Percentiles rank a stretch among this genome's conserved stretches.
phyloP scores from a whole-genome alignment of 345 rosid genomes.

The Euphorbia tirucalli region DNA sequence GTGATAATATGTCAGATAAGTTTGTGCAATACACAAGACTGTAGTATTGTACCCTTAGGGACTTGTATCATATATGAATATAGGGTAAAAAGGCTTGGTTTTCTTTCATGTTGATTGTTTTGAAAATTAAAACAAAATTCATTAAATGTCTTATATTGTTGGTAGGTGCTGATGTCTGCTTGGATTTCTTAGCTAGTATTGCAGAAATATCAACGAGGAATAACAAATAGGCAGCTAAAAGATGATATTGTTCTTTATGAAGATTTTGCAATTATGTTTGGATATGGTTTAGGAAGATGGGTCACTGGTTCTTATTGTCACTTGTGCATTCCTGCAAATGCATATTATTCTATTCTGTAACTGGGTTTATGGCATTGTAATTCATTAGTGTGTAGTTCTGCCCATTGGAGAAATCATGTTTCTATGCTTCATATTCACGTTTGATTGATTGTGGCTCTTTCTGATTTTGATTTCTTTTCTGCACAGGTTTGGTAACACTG shows the following conservation, averaged over 20 bases:
- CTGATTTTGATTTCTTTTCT: constrained; percentile 14
- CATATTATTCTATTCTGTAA: background rate
- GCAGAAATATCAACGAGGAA: background rate
- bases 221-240: background rate
- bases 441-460: background rate
- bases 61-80: background rate
- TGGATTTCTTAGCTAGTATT: background rate
- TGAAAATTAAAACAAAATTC: background rate
- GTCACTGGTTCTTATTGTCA: background rate
- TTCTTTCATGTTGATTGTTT: background rate
- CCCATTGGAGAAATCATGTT: background rate
- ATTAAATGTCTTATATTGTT: background rate
- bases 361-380: background rate
- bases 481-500: constrained; percentile 94
- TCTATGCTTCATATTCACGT: background rate
- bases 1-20: background rate
- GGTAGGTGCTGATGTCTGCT: background rate
- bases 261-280: background rate
- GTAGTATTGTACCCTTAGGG: background rate
- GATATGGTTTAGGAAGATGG: constrained; percentile 10
- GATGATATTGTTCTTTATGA: background rate
- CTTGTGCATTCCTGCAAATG: too few species aligned
- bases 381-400: background rate
- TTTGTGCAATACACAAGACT: background rate
- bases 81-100: background rate